Percentiles rank a stretch among this genome's conserved stretches.
Evolutionary conservation across 306 rosid genomes (phyloP).

Genomic region (Quercus ilex): DNA sequence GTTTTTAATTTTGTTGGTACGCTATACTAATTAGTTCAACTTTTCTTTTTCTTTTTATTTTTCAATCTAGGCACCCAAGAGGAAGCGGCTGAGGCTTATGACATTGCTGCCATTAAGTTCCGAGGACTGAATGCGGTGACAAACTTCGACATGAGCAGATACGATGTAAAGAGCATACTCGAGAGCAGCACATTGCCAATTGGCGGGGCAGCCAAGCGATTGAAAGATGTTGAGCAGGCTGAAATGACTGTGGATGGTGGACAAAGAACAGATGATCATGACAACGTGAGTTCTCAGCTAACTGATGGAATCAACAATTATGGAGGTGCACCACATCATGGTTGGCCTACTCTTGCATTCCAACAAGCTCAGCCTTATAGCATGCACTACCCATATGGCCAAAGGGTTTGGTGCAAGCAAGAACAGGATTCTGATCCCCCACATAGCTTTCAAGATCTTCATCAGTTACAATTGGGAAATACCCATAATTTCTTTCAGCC

Average conservation of each 20-base stretch:
- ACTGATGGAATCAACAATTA: conserved; percentile 28
- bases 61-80: conserved; percentile 68
- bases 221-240: conserved; percentile 63
- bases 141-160: conserved; percentile 91
- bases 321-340: conserved; percentile 2
- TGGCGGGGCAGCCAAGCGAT: conserved; percentile 74
- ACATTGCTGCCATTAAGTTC: conserved; percentile 89
- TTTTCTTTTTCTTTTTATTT: not conserved
- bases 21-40: no score
- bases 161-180: conserved; percentile 77
- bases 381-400: conserved; percentile 50
- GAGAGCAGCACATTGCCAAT: conserved; percentile 78
- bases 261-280: conserved; percentile 22
- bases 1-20: no score
- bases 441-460: conserved; percentile 25
- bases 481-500: conserved; percentile 64
- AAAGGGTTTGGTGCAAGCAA: conserved; percentile 78
- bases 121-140: conserved; percentile 90
- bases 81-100: conserved; percentile 97
- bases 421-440: conserved; percentile 40
- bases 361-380: conserved; percentile 34
- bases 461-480: conserved; percentile 43
- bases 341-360: conserved; percentile 61
- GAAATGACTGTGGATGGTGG: conserved; percentile 22
- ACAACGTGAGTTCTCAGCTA: conserved; percentile 29